A percentile compares a stretch with the other conserved stretches of the same genome.
Evolutionary conservation across 805 yeast genomes (phyloP).

Genomic region (Lachancea mirantina): DNA sequence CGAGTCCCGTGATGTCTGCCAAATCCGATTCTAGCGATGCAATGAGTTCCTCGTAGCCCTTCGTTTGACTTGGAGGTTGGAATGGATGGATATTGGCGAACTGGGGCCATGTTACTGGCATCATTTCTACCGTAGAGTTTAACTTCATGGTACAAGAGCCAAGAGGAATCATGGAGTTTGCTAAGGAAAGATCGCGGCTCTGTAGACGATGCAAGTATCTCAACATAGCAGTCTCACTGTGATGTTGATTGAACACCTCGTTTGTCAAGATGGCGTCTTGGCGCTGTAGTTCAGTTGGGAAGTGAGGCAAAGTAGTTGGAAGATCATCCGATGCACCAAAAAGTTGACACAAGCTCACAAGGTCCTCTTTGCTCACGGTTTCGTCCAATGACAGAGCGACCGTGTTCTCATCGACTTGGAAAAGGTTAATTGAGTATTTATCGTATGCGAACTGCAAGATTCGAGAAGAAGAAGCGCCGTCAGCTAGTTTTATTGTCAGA

Average conservation of each 20-base stretch:
- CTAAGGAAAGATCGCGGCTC: constrained; percentile 82
- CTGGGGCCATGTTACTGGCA: constrained; percentile 91
- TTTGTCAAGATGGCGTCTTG: constrained; percentile 56
- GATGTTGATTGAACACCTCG: constrained; percentile 78
- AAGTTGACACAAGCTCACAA: constrained; percentile 47
- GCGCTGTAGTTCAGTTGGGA: constrained; percentile 46
- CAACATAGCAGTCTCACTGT: constrained; percentile 90
- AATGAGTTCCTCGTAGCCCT: constrained; percentile 74
- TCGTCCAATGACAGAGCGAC: constrained; percentile 89
- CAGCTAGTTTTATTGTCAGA: constrained; percentile 50
- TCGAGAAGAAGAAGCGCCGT: constrained; percentile 45
- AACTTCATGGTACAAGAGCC: constrained; percentile 98
- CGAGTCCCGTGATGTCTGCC: constrained; percentile 89
- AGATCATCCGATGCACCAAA: constrained; percentile 35
- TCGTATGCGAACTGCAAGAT: constrained; percentile 52
- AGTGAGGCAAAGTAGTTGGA: constrained; percentile 37
- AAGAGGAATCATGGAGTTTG: constrained; percentile 93
- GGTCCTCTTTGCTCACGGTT: constrained; percentile 60
- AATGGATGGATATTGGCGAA: constrained; percentile 87
- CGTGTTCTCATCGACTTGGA: constrained; percentile 51
- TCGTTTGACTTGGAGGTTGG: constrained; percentile 82
- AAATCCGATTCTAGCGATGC: constrained; percentile 74
- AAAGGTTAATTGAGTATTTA: constrained; percentile 65
- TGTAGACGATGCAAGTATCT: constrained; percentile 84
- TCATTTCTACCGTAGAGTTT: constrained; percentile 92